Evolutionary conservation across 441 rosid genomes (phyloP).

Genomic region (Jatropha multifida): DNA sequence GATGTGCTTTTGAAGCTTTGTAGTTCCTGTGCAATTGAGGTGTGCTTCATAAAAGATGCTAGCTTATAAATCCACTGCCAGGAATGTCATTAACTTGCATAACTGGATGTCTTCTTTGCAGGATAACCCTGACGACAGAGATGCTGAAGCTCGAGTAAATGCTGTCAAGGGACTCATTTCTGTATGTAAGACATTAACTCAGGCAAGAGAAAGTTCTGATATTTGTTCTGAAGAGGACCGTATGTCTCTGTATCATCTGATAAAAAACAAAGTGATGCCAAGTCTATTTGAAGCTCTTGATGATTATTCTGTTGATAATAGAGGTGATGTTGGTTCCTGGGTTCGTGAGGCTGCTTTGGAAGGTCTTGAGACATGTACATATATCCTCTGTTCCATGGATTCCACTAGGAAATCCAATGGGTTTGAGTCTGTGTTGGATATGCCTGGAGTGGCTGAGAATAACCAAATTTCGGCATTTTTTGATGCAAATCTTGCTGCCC

Average conservation of each 20-base stretch:
- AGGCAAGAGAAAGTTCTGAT: slow-evolving; percentile 35
- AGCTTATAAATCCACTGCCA: slow-evolving; percentile 7
- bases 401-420: slow-evolving; percentile 22
- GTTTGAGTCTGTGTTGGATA: slow-evolving; percentile 28
- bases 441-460: slow-evolving; percentile 30
- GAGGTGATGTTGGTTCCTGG: slow-evolving; percentile 99
- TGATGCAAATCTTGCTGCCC: slow-evolving; percentile 62
- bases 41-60: slow-evolving; percentile 29
- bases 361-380: slow-evolving; percentile 85
- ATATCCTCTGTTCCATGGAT: slow-evolving; percentile 55
- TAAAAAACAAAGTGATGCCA: slow-evolving; percentile 78
- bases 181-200: slow-evolving; percentile 77
- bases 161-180: slow-evolving; percentile 87
- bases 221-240: slow-evolving; percentile 37
- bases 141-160: slow-evolving; percentile 95
- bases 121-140: slow-evolving; percentile 91
- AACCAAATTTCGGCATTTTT: slow-evolving; percentile 36
- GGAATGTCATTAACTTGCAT: slow-evolving; percentile 24
- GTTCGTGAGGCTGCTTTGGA: slow-evolving; percentile 97
- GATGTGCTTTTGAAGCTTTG: slow-evolving; percentile 77
- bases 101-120: slow-evolving; percentile 34
- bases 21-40: slow-evolving; percentile 78
- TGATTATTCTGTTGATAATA: slow-evolving; percentile 92
- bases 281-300: slow-evolving; percentile 79
- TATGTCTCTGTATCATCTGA: slow-evolving; percentile 50